These are phyloP conservation scores for Pseudonitzschia pungens DNA, from an alignment of 108 stramenopile species.

Conservation along the genomic window DNA sequence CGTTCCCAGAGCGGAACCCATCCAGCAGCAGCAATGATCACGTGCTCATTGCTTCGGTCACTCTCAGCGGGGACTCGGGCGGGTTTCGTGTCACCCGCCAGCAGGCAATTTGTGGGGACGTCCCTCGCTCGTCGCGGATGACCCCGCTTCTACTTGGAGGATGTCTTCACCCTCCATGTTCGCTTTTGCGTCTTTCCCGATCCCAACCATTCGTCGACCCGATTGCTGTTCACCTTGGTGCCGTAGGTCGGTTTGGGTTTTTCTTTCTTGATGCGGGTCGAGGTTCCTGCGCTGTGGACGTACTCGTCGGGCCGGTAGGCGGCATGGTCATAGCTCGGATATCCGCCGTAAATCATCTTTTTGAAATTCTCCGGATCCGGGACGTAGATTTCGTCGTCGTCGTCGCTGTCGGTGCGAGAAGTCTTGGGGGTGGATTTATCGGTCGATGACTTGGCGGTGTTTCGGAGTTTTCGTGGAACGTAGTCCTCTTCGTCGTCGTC, in stretches of 20 bases:
- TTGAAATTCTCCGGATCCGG: neutral
- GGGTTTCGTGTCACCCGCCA: too few relatives aligned
- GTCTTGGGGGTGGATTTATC: neutral
- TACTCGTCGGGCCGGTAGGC: constrained; percentile 1
- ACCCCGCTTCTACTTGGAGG: neutral
- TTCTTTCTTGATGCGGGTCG: neutral
- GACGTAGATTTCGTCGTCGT: neutral
- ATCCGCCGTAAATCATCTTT: neutral
- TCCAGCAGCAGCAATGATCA: too few relatives aligned
- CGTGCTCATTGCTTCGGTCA: too few relatives aligned
- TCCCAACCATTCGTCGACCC: constrained; percentile 3
- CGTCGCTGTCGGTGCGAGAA: neutral
- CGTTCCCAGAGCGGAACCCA: too few relatives aligned
- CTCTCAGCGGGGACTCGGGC: too few relatives aligned
- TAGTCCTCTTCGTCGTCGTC: neutral
- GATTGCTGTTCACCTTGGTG: too few relatives aligned
- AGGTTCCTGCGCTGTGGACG: neutral
- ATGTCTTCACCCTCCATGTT: neutral
- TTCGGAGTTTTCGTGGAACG: neutral
- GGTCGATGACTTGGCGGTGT: neutral
- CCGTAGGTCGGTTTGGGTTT: neutral
- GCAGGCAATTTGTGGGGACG: too few relatives aligned
- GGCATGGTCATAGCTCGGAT: neutral
- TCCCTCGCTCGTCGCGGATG: neutral
- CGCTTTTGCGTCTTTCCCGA: neutral